Evolutionary conservation across 2,329 filamentous ascomycete genomes (phyloP).

Genomic region (Talaromyces sp.): DNA sequence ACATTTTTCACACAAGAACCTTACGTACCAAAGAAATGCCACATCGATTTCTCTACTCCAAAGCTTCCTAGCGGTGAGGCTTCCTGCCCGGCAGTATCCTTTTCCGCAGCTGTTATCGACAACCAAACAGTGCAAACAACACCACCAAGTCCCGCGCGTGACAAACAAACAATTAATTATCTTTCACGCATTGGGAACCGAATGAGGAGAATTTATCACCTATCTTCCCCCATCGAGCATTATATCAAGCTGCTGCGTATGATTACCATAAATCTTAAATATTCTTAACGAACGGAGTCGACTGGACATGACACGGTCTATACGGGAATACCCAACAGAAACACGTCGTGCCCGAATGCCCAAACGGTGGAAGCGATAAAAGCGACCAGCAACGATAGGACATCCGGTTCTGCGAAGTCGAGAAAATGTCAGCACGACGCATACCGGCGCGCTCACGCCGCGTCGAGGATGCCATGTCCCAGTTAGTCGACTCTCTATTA

Average conservation of each 20-base stretch:
- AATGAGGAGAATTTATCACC: neutral
- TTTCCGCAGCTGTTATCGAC: conserved; percentile 6
- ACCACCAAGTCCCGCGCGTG: conserved; percentile 18
- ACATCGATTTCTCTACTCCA: neutral
- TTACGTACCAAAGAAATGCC: neutral
- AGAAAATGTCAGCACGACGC: conserved; percentile 31
- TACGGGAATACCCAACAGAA: neutral
- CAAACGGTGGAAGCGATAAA: neutral
- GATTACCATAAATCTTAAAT: neutral
- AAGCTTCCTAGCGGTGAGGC: neutral
- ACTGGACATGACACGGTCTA: neutral
- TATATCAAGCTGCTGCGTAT: neutral
- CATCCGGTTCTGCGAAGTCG: neutral
- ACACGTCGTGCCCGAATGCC: neutral
- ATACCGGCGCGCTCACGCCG: conserved; percentile 37
- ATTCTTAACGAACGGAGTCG: neutral
- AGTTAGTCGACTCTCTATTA: conserved; percentile 42
- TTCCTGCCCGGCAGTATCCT: neutral
- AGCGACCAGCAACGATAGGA: neutral
- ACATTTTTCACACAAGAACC: no score
- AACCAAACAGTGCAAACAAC: conserved; percentile 27
- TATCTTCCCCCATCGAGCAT: neutral
- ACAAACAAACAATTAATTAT: conserved; percentile 2
- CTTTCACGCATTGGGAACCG: neutral
- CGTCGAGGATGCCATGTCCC: conserved; percentile 43